Percentiles rank a stretch among this genome's conserved stretches.
Evolutionary conservation across 1,284 basidiomycete species (phyloP).

Genomic region (Fomitopsis schrenkii): DNA sequence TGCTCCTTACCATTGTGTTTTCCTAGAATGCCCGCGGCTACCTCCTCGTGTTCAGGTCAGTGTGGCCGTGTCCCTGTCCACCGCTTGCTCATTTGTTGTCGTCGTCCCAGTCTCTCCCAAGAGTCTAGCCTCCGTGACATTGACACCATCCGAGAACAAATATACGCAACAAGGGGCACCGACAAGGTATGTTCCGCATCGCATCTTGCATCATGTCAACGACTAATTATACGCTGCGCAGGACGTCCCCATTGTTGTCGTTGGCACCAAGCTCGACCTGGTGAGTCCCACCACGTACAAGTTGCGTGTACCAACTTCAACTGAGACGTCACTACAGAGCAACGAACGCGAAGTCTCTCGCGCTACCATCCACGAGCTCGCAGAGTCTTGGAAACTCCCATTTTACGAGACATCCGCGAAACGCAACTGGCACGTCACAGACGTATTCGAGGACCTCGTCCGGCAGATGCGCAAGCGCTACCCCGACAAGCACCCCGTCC

Average conservation of each 20-base stretch:
- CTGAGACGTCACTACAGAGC: conserved; percentile 25
- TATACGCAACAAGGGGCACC: conserved; percentile 74
- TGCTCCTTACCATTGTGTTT: background rate
- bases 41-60: conserved; percentile 77
- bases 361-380: conserved; percentile 60
- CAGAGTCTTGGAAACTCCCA: conserved; percentile 66
- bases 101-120: conserved; percentile 58
- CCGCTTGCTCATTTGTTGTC: background rate
- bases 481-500: conserved; percentile 43
- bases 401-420: conserved; percentile 87
- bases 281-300: conserved; percentile 12
- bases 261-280: conserved; percentile 87
- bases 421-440: conserved; percentile 73
- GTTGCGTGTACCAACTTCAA: background rate
- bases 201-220: background rate
- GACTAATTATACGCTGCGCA: conserved; percentile 20
- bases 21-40: conserved; percentile 72
- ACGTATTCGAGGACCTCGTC: conserved; percentile 77
- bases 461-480: conserved; percentile 69
- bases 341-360: conserved; percentile 79
- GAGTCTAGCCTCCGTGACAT: conserved; percentile 76
- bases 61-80: background rate
- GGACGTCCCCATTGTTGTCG: conserved; percentile 79
- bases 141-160: conserved; percentile 75
- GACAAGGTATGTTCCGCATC: conserved; percentile 40